Conservation (phyloP, 2,329 filamentous ascomycete species). For the Helotiales sp. region DNA sequence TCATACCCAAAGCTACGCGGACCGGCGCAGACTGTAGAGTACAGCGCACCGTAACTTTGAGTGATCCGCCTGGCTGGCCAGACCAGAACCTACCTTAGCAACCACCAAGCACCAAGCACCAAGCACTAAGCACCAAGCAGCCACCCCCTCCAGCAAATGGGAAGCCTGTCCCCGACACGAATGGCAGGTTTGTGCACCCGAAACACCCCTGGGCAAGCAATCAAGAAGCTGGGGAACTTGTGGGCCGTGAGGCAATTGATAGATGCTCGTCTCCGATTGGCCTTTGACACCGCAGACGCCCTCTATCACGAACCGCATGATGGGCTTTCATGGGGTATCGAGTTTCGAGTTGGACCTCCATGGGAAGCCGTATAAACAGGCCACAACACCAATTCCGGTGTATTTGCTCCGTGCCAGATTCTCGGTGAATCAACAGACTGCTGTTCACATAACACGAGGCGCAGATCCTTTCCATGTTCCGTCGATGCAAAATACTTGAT, state of each 20-base stretch:
- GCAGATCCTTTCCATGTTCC: not conserved
- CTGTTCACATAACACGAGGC: not conserved
- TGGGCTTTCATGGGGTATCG: not conserved
- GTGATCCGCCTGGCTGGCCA: not conserved
- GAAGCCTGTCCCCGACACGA: conserved; percentile 32
- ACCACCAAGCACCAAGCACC: no score
- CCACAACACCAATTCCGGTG: not conserved
- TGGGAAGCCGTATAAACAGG: not conserved
- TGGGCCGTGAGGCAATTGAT: conserved; percentile 5
- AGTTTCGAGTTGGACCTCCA: conserved; percentile 3
- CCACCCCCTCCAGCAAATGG: conserved; percentile 33
- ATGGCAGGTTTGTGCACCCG: conserved; percentile 34
- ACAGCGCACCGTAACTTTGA: not conserved
- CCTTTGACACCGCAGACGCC: not conserved
- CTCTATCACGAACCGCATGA: conserved; percentile 5
- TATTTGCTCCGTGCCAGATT: not conserved
- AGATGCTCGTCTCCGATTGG: not conserved
- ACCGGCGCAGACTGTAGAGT: not conserved
- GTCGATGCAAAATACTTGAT: no score
- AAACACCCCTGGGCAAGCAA: conserved; percentile 27
- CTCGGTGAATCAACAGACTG: not conserved
- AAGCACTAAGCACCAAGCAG: no score
- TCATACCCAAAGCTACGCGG: conserved; percentile 32
- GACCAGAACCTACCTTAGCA: not conserved
- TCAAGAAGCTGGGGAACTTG: conserved; percentile 27